Evolutionary conservation across 2,329 filamentous ascomycete genomes (phyloP).

Genomic region (Penicillium sp.): DNA sequence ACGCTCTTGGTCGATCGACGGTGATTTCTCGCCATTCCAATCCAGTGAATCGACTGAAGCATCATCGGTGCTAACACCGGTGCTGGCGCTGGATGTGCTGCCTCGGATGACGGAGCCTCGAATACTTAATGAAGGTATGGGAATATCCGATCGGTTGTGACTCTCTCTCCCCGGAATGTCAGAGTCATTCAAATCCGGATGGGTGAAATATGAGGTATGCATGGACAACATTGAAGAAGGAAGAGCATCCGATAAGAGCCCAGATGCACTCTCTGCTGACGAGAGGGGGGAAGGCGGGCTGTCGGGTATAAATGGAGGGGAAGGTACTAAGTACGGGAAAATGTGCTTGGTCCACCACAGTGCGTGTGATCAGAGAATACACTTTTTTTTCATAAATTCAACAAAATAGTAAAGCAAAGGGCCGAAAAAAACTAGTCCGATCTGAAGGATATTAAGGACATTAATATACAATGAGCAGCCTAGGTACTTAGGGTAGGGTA

Average conservation of each 20-base stretch:
- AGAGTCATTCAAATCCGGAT: slow-evolving; percentile 21
- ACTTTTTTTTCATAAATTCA: slow-evolving; percentile 7
- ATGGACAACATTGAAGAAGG: slow-evolving; percentile 41
- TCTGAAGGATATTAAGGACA: slow-evolving; percentile 1
- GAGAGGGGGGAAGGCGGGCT: neutral
- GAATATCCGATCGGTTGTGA: slow-evolving; percentile 25
- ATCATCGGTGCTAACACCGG: slow-evolving; percentile 36
- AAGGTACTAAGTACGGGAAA: slow-evolving; percentile 5
- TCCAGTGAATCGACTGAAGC: slow-evolving; percentile 32
- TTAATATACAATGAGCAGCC: neutral
- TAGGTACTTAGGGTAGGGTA: neutral
- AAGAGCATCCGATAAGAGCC: slow-evolving; percentile 2
- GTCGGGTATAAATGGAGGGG: slow-evolving; percentile 9
- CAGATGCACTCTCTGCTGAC: neutral
- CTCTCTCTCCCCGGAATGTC: slow-evolving; percentile 24
- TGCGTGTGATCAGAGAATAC: slow-evolving; percentile 12
- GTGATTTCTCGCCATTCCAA: slow-evolving; percentile 28
- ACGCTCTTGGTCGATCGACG: slow-evolving; percentile 22
- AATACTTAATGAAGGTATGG: slow-evolving; percentile 22
- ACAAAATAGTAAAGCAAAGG: slow-evolving; percentile 1
- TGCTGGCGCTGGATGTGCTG: slow-evolving; percentile 26
- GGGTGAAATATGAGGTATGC: slow-evolving; percentile 30
- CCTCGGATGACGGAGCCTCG: slow-evolving; percentile 31
- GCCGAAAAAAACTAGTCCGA: neutral
- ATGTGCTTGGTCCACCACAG: slow-evolving; percentile 10